phyloP scores from a whole-genome alignment of 75 land plant species.

The Cupressus sempervirens region DNA sequence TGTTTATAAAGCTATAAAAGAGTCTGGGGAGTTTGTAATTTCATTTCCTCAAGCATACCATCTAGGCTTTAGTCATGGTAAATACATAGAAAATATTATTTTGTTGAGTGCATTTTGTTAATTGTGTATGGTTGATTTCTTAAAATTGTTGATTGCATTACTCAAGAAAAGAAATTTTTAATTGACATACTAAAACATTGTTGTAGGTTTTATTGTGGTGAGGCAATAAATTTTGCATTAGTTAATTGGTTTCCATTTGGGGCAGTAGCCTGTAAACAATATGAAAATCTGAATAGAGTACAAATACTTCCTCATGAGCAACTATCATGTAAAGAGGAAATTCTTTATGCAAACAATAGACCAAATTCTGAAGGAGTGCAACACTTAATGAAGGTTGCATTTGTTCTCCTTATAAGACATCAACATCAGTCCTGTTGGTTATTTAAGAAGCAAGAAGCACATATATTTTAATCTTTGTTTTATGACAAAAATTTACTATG shows the following conservation, averaged over 20 bases:
- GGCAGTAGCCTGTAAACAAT: slow-evolving; percentile 70
- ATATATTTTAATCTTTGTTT: slow-evolving; percentile 14
- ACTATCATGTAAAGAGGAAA: slow-evolving; percentile 82
- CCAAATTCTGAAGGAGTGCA: slow-evolving; percentile 19
- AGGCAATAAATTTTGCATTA: slow-evolving; percentile 93
- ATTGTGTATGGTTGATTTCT: background rate
- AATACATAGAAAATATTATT: background rate
- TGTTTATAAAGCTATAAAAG: slow-evolving; percentile 82
- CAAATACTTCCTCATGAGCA: slow-evolving; percentile 90
- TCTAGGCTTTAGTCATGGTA: slow-evolving; percentile 95
- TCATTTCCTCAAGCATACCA: slow-evolving; percentile 93
- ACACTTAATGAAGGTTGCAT: slow-evolving; percentile 48
- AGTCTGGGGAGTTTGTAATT: slow-evolving; percentile 83
- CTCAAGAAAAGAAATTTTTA: background rate
- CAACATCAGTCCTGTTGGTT: slow-evolving; percentile 59
- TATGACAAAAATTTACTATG: slow-evolving; percentile 43
- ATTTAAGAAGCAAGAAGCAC: slow-evolving; percentile 46
- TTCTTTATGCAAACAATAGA: slow-evolving; percentile 31
- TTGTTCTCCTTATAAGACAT: slow-evolving; percentile 59
- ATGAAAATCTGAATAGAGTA: too few species aligned
- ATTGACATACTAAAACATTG: background rate
- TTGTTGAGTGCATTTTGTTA: background rate
- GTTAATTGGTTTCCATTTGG: slow-evolving; percentile 94
- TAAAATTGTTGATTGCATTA: background rate
- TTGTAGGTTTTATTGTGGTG: slow-evolving; percentile 92